phyloP scores from a whole-genome alignment of 106 monocot species.

The Ottelia alismoides region DNA sequence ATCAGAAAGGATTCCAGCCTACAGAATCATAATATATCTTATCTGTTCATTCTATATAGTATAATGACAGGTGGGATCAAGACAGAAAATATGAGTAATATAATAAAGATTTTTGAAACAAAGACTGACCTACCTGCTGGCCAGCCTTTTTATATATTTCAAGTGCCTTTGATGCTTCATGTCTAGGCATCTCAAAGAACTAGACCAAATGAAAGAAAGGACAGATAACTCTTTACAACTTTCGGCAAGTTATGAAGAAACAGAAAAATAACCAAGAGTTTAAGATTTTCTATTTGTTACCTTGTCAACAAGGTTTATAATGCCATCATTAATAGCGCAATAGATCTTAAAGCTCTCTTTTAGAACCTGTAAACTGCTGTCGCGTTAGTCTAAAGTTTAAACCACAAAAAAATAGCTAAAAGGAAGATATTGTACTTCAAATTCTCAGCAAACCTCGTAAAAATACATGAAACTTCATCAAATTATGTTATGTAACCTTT shows the following conservation, averaged over 20 bases:
- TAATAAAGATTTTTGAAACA: background rate
- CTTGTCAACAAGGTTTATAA: slow-evolving; percentile 95
- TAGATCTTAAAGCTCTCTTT: too few species aligned
- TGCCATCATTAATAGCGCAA: slow-evolving; percentile 90
- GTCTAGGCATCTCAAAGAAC: slow-evolving; percentile 95
- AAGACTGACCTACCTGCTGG: slow-evolving; percentile 42
- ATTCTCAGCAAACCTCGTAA: too few species aligned
- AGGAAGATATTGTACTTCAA: too few species aligned
- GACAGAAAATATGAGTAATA: background rate
- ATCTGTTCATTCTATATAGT: background rate
- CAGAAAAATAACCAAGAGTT: background rate
- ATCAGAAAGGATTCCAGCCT: slow-evolving; percentile 78
- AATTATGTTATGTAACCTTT: too few species aligned
- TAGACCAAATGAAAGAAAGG: background rate
- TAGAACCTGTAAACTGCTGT: too few species aligned
- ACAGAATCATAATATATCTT: slow-evolving; percentile 10
- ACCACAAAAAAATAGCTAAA: too few species aligned
- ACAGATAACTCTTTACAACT: background rate
- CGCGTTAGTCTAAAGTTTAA: too few species aligned
- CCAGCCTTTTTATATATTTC: slow-evolving; percentile 78
- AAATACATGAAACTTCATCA: too few species aligned
- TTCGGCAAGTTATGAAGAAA: background rate
- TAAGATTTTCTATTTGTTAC: too few species aligned
- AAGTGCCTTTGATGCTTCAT: slow-evolving; percentile 86
- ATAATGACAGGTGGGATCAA: background rate